Conservation (phyloP, 2,329 filamentous ascomycete genomes). For the Colletotrichum acutatum region DNA sequence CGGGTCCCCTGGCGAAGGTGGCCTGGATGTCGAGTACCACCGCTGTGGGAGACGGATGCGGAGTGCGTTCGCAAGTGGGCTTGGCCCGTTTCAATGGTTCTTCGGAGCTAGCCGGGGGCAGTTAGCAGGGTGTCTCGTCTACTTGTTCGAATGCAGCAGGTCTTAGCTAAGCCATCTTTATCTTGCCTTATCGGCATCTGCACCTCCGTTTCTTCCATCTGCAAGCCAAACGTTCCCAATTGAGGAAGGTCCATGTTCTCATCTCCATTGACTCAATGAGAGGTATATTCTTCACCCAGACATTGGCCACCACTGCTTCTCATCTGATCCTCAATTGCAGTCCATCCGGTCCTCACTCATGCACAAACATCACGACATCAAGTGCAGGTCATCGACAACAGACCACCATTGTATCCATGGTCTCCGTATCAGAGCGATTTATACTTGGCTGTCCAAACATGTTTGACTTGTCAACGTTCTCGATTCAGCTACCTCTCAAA, state of each 20-base stretch:
- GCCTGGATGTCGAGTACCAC: conserved; percentile 17
- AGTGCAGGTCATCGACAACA: not conserved
- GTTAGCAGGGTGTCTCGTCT: too few species aligned
- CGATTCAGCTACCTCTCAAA: not conserved
- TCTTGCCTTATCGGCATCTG: conserved; percentile 6
- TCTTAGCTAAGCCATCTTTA: not conserved
- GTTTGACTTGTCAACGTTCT: not conserved
- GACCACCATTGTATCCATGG: not conserved
- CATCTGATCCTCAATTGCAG: not conserved
- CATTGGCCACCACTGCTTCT: not conserved
- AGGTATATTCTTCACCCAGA: not conserved
- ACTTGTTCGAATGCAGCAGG: not conserved
- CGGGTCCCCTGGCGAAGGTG: not conserved
- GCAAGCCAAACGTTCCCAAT: not conserved
- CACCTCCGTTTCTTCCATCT: not conserved
- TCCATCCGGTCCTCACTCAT: not conserved
- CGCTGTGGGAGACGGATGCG: conserved; percentile 18
- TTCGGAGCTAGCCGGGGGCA: not conserved
- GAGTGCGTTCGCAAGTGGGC: conserved; percentile 14
- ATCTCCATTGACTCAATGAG: too few species aligned
- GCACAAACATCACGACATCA: not conserved
- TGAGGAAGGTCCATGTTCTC: not conserved
- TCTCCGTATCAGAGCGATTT: not conserved
- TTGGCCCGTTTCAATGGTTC: conserved; percentile 26
- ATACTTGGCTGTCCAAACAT: not conserved